phyloP scores from a whole-genome alignment of 208 protist species.

The Wallacemonas sp. region DNA sequence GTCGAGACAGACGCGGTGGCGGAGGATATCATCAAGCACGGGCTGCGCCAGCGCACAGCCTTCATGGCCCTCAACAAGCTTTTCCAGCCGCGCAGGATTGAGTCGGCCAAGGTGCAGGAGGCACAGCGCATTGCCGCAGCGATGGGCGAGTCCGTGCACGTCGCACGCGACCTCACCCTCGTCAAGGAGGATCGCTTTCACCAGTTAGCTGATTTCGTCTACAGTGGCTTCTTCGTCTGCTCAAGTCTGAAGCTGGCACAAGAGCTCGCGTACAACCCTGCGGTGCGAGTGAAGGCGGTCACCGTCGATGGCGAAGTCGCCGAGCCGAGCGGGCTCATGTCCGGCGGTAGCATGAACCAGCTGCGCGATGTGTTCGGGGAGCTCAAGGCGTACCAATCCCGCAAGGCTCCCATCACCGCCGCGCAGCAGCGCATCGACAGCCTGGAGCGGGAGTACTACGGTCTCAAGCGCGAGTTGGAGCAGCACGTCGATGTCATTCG shows the following conservation, averaged over 20 bases:
- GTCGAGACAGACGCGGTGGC: slow-evolving; percentile 94
- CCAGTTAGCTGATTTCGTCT: slow-evolving; percentile 90
- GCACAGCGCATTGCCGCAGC: slow-evolving; percentile 41
- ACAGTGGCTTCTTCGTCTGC: slow-evolving; percentile 97
- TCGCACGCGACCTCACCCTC: slow-evolving; percentile 87
- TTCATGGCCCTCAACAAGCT: slow-evolving; percentile 98
- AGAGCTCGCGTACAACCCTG: slow-evolving; percentile 83
- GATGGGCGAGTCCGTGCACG: slow-evolving; percentile 33
- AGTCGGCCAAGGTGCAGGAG: slow-evolving; percentile 32
- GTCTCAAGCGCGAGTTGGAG: slow-evolving; percentile 42
- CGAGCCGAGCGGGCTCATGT: slow-evolving; percentile 98
- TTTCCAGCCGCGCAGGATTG: slow-evolving; percentile 25
- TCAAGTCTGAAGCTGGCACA: slow-evolving; percentile 72
- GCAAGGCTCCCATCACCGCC: slow-evolving; percentile 51
- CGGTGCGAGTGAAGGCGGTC: slow-evolving; percentile 90
- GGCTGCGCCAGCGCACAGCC: slow-evolving; percentile 93
- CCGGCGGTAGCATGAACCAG: slow-evolving; percentile 90
- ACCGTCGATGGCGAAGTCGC: slow-evolving; percentile 98
- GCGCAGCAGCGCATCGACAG: slow-evolving; percentile 34
- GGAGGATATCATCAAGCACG: slow-evolving; percentile 92
- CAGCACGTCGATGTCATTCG: slow-evolving; percentile 38
- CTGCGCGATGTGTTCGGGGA: slow-evolving; percentile 78
- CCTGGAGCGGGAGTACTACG: slow-evolving; percentile 47
- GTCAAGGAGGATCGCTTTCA: slow-evolving; percentile 24
- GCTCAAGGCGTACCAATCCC: slow-evolving; percentile 40